A percentile compares a stretch with the other conserved stretches of the same genome.
Evolutionary conservation across 2,329 filamentous ascomycete species (phyloP).

Genomic region (Hortaea sp.): DNA sequence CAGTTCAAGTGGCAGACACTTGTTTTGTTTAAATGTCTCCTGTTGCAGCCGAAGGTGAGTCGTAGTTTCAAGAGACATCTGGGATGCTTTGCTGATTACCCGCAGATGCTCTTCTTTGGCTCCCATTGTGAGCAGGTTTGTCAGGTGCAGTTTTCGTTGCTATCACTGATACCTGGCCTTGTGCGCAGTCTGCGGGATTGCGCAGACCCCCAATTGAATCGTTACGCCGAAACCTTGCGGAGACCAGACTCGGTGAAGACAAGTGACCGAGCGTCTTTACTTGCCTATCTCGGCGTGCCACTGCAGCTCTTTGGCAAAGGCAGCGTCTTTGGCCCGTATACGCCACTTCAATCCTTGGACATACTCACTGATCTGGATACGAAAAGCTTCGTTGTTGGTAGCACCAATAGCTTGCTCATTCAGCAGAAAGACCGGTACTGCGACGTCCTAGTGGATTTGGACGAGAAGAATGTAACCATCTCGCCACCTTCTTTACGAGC

Average conservation of each 20-base stretch:
- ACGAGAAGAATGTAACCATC: conserved; percentile 77
- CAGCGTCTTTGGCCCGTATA: conserved; percentile 92
- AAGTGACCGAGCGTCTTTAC: conserved; percentile 79
- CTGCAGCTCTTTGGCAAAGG: conserved; percentile 94
- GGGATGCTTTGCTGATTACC: conserved; percentile 56
- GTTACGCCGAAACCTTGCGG: conserved; percentile 62
- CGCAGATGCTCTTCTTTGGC: conserved; percentile 93
- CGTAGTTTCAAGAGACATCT: conserved; percentile 48
- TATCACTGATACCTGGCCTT: conserved; percentile 88
- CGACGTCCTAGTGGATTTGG: conserved; percentile 91
- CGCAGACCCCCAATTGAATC: conserved; percentile 85
- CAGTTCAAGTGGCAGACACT: conserved; percentile 93
- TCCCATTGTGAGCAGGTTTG: conserved; percentile 91
- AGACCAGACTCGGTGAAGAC: conserved; percentile 79
- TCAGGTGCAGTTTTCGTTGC: conserved; percentile 96
- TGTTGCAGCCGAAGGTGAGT: conserved; percentile 83
- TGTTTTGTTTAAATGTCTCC: conserved; percentile 83
- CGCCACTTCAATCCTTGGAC: conserved; percentile 89
- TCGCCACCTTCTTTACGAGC: conserved; percentile 66
- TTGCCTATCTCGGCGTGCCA: conserved; percentile 89
- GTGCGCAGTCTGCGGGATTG: conserved; percentile 89
- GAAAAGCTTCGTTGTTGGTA: conserved; percentile 95
- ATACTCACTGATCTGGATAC: conserved; percentile 86
- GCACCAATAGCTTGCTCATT: conserved; percentile 85
- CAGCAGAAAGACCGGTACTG: conserved; percentile 94